phyloP scores from a whole-genome alignment of 805 yeast genomes.

The Spathaspora sp. region DNA sequence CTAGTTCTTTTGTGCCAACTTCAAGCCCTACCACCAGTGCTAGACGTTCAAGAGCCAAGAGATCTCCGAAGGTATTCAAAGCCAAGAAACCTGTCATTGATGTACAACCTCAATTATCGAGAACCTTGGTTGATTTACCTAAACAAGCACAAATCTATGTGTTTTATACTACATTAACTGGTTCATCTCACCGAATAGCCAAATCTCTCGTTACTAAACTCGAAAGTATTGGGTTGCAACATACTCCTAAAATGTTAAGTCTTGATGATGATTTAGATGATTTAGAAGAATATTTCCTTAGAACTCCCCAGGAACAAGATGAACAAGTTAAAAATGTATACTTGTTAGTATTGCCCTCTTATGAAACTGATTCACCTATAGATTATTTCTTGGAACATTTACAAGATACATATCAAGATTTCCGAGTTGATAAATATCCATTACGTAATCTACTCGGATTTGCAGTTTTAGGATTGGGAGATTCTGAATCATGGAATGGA shows the following conservation, averaged over 20 bases:
- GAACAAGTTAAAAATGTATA: slow-evolving; percentile 47
- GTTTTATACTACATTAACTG: slow-evolving; percentile 84
- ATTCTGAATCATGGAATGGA: slow-evolving; percentile 73
- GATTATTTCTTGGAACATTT: slow-evolving; percentile 82
- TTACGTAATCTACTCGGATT: slow-evolving; percentile 68
- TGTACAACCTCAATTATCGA: slow-evolving; percentile 34
- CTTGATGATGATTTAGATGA: slow-evolving; percentile 81
- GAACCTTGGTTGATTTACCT: slow-evolving; percentile 34
- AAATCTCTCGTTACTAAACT: slow-evolving; percentile 42
- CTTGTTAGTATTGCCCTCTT: slow-evolving; percentile 78
- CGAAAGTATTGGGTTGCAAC: slow-evolving; percentile 15
- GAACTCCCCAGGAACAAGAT: slow-evolving; percentile 42
- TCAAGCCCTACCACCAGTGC: slow-evolving; percentile 17
- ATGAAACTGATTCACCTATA: slow-evolving; percentile 88
- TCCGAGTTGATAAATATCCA: slow-evolving; percentile 82
- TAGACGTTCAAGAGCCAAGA: slow-evolving; percentile 15
- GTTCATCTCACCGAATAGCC: slow-evolving; percentile 74
- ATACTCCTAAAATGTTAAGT: slow-evolving; percentile 54
- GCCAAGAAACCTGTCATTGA: slow-evolving; percentile 24
- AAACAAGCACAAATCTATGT: slow-evolving; percentile 57
- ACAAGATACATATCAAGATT: slow-evolving; percentile 78
- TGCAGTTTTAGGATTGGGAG: slow-evolving; percentile 86
- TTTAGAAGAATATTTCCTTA: slow-evolving; percentile 75
- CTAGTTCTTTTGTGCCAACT: not conserved
- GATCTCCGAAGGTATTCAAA: slow-evolving; percentile 41